These are phyloP conservation scores for Aspergillus sergii DNA, from an alignment of 2,329 filamentous ascomycete genomes.

Conservation along the genomic window DNA sequence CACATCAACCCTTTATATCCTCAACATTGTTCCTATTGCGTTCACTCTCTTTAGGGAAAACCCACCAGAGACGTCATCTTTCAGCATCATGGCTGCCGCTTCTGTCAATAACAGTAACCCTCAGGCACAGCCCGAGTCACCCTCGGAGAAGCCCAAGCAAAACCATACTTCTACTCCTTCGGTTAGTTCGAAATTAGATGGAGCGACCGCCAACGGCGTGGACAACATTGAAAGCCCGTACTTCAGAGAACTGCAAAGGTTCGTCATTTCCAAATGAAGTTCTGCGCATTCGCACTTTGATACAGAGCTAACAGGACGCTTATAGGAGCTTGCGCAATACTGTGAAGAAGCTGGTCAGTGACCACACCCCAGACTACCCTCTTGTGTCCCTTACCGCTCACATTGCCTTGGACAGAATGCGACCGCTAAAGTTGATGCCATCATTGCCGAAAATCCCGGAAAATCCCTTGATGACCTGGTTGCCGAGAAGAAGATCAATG, in stretches of 20 bases:
- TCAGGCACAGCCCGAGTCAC: constrained; percentile 62
- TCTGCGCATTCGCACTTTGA: constrained; percentile 1
- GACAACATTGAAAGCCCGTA: constrained; percentile 75
- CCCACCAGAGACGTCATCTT: neutral
- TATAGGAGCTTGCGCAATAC: constrained; percentile 84
- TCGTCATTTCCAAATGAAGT: constrained; percentile 37
- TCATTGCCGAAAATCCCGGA: constrained; percentile 62
- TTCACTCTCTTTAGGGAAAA: constrained; percentile 7
- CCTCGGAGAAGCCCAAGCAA: constrained; percentile 69
- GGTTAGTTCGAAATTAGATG: constrained; percentile 34
- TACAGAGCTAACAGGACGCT: constrained; percentile 20
- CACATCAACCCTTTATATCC: neutral
- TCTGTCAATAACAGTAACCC: constrained; percentile 64
- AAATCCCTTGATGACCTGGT: constrained; percentile 66
- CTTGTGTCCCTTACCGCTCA: constrained; percentile 13
- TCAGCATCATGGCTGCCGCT: constrained; percentile 62
- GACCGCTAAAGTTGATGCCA: constrained; percentile 62
- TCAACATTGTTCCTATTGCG: constrained; percentile 4
- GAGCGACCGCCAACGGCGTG: constrained; percentile 49
- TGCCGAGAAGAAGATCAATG: constrained; percentile 64
- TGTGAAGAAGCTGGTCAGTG: constrained; percentile 88
- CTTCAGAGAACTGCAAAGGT: constrained; percentile 91
- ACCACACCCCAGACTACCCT: neutral
- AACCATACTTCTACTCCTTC: constrained; percentile 54
- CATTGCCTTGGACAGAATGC: constrained; percentile 48